phyloP scores from a whole-genome alignment of 768 basidiomycete genomes.

The Mycena leptocephala region DNA sequence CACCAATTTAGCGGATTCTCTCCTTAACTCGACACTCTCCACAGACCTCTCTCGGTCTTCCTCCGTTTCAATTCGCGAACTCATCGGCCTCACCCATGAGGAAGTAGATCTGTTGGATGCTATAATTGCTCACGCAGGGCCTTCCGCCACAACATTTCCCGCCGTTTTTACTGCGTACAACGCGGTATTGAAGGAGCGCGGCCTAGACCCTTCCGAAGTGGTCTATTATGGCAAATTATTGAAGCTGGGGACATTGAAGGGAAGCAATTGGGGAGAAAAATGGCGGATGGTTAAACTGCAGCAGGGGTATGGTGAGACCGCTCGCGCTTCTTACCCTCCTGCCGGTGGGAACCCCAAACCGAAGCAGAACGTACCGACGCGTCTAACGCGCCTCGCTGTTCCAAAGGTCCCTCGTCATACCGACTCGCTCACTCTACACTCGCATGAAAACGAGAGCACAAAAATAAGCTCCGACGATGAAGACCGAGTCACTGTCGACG shows the following conservation, averaged over 20 bases:
- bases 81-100: conserved; percentile 64
- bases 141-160: conserved; percentile 82
- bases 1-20: conserved; percentile 38
- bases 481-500: conserved; percentile 50
- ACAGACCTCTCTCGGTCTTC: conserved; percentile 60
- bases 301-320: conserved; percentile 55
- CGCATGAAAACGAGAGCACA: conserved; percentile 44
- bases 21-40: conserved; percentile 32
- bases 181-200: conserved; percentile 80
- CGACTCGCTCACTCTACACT: conserved; percentile 61
- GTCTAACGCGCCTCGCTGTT: conserved; percentile 25
- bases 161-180: conserved; percentile 91
- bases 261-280: conserved; percentile 85
- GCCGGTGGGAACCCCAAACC: conserved; percentile 23
- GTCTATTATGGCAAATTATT: conserved; percentile 87
- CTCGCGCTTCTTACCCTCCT: conserved; percentile 15
- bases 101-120: conserved; percentile 85
- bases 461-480: conserved; percentile 10
- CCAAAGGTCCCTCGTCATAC: conserved; percentile 44
- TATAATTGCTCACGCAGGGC: conserved; percentile 79
- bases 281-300: conserved; percentile 82
- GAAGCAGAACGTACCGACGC: conserved; percentile 23
- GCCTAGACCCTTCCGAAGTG: conserved; percentile 86
- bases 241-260: conserved; percentile 88
- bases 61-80: conserved; percentile 62